Evolutionary conservation across 768 basidiomycete genomes (phyloP).

Genomic region (Termitomyces eurrhizus): DNA sequence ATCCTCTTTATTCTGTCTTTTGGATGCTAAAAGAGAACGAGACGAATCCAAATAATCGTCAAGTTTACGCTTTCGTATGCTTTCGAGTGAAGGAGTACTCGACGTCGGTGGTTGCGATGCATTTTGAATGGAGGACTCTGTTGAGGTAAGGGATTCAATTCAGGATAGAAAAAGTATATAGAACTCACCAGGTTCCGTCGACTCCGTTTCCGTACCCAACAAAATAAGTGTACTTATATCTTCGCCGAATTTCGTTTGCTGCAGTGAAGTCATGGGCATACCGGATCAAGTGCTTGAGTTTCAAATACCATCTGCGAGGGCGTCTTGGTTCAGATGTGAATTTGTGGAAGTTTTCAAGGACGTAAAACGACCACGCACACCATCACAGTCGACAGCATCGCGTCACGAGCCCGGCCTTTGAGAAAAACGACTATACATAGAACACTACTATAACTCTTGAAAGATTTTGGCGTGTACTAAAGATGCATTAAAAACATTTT

Average conservation of each 20-base stretch:
- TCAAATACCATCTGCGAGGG: slow-evolving; percentile 3
- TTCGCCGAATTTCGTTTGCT: slow-evolving; percentile 13
- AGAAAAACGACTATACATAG: neutral
- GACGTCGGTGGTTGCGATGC: slow-evolving; percentile 18
- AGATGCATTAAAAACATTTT: neutral
- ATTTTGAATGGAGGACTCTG: slow-evolving; percentile 5
- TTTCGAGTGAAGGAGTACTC: slow-evolving; percentile 14
- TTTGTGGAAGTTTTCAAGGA: neutral
- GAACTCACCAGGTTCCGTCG: slow-evolving; percentile 1
- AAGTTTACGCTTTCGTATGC: slow-evolving; percentile 30
- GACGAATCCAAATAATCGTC: neutral
- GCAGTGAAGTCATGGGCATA: neutral
- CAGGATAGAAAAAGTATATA: neutral
- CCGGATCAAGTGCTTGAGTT: neutral
- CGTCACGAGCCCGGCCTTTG: neutral
- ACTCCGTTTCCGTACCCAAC: neutral
- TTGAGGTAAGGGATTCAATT: neutral
- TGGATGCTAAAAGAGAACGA: neutral
- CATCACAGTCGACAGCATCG: neutral
- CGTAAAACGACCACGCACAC: neutral
- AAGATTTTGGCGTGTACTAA: neutral
- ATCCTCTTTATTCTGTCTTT: slow-evolving; percentile 3
- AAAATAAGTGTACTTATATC: slow-evolving; percentile 7
- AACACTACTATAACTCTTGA: neutral
- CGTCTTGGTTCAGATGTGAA: neutral